Percentiles rank a stretch among this genome's conserved stretches.
These are phyloP conservation scores for Aspergillus asperescens DNA, from an alignment of 495 filamentous ascomycete species.

Conservation along the genomic window DNA sequence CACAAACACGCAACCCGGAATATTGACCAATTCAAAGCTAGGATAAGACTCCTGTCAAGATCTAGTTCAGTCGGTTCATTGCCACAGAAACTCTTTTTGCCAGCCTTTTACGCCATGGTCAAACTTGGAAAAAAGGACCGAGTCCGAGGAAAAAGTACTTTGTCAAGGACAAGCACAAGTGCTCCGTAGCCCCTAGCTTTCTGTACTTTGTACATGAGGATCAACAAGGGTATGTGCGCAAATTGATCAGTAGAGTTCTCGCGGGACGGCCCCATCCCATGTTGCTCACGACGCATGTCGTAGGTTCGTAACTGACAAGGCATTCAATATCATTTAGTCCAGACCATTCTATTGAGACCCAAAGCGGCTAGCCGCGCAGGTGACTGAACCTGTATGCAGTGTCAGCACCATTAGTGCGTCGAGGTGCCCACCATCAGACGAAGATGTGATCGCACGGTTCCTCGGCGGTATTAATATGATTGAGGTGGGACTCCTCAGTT, in stretches of 20 bases:
- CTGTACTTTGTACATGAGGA: slow-evolving; percentile 5
- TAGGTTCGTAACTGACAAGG: not conserved
- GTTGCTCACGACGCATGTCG: not conserved
- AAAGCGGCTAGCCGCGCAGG: slow-evolving; percentile 20
- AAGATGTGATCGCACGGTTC: slow-evolving; percentile 7
- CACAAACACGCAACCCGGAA: not conserved
- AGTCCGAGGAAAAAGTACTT: not conserved
- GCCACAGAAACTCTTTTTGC: not conserved
- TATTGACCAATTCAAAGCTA: not conserved
- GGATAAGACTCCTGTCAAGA: not conserved
- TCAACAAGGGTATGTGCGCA: slow-evolving; percentile 1
- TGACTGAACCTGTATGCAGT: slow-evolving; percentile 21
- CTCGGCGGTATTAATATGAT: slow-evolving; percentile 11
- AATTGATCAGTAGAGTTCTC: not conserved
- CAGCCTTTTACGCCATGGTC: not conserved
- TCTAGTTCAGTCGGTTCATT: not conserved
- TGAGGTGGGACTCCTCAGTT: slow-evolving; percentile 6
- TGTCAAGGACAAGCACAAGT: not conserved
- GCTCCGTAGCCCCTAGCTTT: not conserved
- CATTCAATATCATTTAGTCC: not conserved
- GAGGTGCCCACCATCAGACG: slow-evolving; percentile 9
- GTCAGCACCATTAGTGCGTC: slow-evolving; percentile 22
- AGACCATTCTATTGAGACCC: slow-evolving; percentile 10
- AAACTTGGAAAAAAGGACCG: not conserved
- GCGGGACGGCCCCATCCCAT: not conserved